Evolutionary conservation across 306 rosid species (phyloP).

Genomic region (Castanopsis chinensis): DNA sequence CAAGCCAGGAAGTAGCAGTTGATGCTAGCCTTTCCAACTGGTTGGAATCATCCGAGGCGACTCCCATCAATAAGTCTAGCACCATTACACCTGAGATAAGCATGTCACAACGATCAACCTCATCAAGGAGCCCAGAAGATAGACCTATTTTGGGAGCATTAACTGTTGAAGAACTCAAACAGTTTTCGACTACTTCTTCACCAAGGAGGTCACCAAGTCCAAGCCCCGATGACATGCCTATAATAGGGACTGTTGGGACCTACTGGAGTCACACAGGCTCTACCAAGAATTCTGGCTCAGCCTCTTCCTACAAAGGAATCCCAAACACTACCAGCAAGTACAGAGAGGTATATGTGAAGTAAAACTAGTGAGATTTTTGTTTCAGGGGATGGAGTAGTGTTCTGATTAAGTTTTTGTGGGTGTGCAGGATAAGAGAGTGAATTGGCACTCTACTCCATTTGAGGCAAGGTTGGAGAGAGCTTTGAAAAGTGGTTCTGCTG

Average conservation of each 20-base stretch:
- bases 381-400: slow-evolving; percentile 30
- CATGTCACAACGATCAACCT: slow-evolving; percentile 58
- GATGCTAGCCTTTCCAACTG: slow-evolving; percentile 93
- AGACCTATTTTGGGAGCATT: slow-evolving; percentile 91
- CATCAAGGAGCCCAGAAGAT: slow-evolving; percentile 59
- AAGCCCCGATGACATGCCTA: slow-evolving; percentile 75
- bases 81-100: slow-evolving; percentile 42
- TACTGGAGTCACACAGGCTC: slow-evolving; percentile 50
- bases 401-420: slow-evolving; percentile 43
- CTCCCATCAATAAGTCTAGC: slow-evolving; percentile 41
- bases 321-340: slow-evolving; percentile 89
- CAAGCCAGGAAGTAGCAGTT: slow-evolving; percentile 55
- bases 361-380: slow-evolving; percentile 19
- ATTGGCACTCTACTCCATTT: slow-evolving; percentile 85
- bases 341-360: slow-evolving; percentile 70
- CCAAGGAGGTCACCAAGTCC: slow-evolving; percentile 68
- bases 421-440: slow-evolving; percentile 80
- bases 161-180: slow-evolving; percentile 73
- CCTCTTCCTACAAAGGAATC: slow-evolving; percentile 70
- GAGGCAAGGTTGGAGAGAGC: slow-evolving; percentile 86
- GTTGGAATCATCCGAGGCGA: slow-evolving; percentile 60
- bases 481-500: slow-evolving; percentile 51
- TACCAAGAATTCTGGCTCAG: slow-evolving; percentile 42
- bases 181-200: slow-evolving; percentile 63
- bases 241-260: slow-evolving; percentile 80